Conservation (phyloP, 768 basidiomycete species). For the Boletus rubropictus region DNA sequence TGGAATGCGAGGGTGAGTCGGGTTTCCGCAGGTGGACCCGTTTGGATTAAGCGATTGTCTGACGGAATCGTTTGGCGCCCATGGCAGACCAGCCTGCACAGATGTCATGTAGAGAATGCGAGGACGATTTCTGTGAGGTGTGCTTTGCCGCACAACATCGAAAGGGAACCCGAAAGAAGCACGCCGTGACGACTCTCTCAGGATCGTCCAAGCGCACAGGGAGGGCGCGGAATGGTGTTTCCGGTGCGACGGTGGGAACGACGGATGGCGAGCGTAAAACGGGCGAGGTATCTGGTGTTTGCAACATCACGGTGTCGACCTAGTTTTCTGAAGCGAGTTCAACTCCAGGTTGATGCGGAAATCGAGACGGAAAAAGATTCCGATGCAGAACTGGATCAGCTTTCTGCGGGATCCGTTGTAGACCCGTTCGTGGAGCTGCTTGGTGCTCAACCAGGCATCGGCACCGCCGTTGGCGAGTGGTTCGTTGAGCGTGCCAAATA, state of each 20-base stretch:
- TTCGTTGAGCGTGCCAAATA: slow-evolving; percentile 76
- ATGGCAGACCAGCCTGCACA: slow-evolving; percentile 75
- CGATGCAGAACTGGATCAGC: slow-evolving; percentile 37
- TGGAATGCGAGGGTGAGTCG: slow-evolving; percentile 78
- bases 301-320: not conserved
- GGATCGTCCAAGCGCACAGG: slow-evolving; percentile 9
- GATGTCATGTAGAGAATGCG: slow-evolving; percentile 64
- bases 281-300: slow-evolving; percentile 19
- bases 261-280: slow-evolving; percentile 2
- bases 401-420: slow-evolving; percentile 26
- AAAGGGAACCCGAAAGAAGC: slow-evolving; percentile 70
- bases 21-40: not conserved
- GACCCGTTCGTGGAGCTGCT: slow-evolving; percentile 31
- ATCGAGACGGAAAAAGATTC: slow-evolving; percentile 32
- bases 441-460: slow-evolving; percentile 54
- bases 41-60: not conserved
- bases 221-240: slow-evolving; percentile 14
- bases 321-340: slow-evolving; percentile 3
- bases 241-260: not conserved
- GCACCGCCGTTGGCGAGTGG: slow-evolving; percentile 72
- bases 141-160: slow-evolving; percentile 83
- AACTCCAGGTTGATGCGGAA: slow-evolving; percentile 28
- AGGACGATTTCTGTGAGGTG: slow-evolving; percentile 74
- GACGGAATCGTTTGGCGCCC: not conserved
- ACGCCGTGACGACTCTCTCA: slow-evolving; percentile 46